phyloP scores from a whole-genome alignment of 2,329 filamentous ascomycete species.

The Blumeria hordei region DNA sequence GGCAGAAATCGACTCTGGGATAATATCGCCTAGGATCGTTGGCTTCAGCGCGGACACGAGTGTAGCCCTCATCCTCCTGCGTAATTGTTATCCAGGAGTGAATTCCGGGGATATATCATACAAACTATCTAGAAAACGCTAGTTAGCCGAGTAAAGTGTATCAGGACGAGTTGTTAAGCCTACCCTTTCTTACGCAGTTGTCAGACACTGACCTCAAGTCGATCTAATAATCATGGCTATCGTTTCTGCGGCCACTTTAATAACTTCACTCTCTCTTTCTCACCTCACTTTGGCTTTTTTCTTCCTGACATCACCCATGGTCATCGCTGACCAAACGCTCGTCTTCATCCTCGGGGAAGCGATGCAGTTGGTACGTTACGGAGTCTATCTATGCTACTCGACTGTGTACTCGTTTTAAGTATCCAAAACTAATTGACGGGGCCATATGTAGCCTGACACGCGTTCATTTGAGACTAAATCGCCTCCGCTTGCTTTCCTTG shows the following conservation, averaged over 20 bases:
- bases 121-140: no score
- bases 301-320: slow-evolving; percentile 49
- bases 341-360: slow-evolving; percentile 65
- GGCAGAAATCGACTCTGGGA: no score
- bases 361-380: slow-evolving; percentile 45
- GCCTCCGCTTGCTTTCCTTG: slow-evolving; percentile 49
- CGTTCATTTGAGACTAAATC: slow-evolving; percentile 43
- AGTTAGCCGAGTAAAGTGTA: no score
- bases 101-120: no score
- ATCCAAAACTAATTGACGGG: no score
- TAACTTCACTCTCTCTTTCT: slow-evolving; percentile 61
- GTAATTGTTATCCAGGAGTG: no score
- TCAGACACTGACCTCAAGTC: no score
- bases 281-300: slow-evolving; percentile 67
- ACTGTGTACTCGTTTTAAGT: background rate
- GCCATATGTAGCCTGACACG: slow-evolving; percentile 28
- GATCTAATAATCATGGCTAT: slow-evolving; percentile 36
- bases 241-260: slow-evolving; percentile 56
- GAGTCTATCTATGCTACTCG: background rate
- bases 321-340: slow-evolving; percentile 54
- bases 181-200: no score
- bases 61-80: no score
- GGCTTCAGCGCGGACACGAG: no score
- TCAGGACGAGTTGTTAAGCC: no score
- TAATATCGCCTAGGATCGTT: no score